Conservation (phyloP, 257 asterid species). For the Solanum arcanum region DNA sequence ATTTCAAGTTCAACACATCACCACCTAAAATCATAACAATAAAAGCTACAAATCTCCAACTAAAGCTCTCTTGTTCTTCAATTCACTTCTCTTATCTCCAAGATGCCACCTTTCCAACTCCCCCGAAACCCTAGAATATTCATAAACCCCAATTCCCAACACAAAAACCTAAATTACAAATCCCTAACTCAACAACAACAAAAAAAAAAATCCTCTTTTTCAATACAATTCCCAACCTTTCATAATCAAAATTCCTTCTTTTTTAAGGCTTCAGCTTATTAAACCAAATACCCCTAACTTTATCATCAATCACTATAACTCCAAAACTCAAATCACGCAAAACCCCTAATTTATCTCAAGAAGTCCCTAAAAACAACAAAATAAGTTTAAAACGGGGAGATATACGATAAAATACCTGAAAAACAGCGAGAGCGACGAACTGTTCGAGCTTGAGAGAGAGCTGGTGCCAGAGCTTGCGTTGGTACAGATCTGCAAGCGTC, state of each 20-base stretch:
- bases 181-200: neutral
- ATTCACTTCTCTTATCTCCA: neutral
- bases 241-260: neutral
- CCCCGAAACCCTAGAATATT: neutral
- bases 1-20: neutral
- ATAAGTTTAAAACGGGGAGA: neutral
- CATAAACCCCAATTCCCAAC: neutral
- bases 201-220: neutral
- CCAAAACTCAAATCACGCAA: neutral
- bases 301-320: neutral
- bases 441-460: slow-evolving; percentile 93
- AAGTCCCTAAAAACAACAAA: neutral
- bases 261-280: neutral
- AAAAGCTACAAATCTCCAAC: neutral
- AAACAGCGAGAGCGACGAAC: slow-evolving; percentile 75
- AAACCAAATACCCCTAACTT: neutral
- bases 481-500: slow-evolving; percentile 91
- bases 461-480: slow-evolving; percentile 96
- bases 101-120: neutral
- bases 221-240: neutral
- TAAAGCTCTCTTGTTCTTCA: neutral
- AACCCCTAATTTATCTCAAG: neutral
- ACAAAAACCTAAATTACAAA: neutral
- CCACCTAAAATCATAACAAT: neutral
- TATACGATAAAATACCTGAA: slow-evolving; percentile 46